Conservation (phyloP, 1,284 basidiomycete species). For the Ganoderma leucocontextum region DNA sequence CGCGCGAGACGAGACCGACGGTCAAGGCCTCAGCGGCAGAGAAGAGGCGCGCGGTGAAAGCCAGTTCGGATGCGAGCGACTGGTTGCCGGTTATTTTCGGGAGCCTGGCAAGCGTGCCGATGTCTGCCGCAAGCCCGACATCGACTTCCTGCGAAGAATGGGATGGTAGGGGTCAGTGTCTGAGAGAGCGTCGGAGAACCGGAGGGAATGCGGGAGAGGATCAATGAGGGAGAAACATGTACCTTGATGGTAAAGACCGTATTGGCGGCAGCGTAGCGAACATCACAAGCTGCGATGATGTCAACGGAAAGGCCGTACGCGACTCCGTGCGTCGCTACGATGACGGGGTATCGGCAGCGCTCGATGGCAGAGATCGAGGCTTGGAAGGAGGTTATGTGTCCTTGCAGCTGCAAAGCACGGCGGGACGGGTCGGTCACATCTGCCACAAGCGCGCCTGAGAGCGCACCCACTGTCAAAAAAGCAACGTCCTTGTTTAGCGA, state of each 20-base stretch:
- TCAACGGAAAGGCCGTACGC: conserved; percentile 83
- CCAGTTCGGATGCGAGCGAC: conserved; percentile 82
- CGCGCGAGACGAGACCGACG: conserved; percentile 81
- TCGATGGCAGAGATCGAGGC: conserved; percentile 75
- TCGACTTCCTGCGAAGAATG: conserved; percentile 79
- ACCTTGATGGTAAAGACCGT: conserved; percentile 83
- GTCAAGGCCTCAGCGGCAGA: conserved; percentile 72
- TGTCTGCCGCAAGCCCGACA: conserved; percentile 89
- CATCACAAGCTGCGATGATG: conserved; percentile 83
- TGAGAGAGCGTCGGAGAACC: neutral
- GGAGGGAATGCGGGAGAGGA: neutral
- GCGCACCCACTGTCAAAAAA: conserved; percentile 42
- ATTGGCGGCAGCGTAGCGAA: conserved; percentile 76
- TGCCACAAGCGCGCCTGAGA: conserved; percentile 32
- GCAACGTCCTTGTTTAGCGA: neutral
- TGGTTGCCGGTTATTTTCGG: conserved; percentile 86
- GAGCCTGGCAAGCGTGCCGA: conserved; percentile 88
- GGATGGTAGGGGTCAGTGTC: neutral
- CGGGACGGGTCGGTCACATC: conserved; percentile 58
- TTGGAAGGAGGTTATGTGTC: conserved; percentile 75
- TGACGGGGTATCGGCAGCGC: conserved; percentile 83
- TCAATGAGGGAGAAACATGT: conserved; percentile 17
- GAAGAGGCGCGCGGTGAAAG: conserved; percentile 82
- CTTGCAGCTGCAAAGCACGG: conserved; percentile 56
- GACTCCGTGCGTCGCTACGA: conserved; percentile 83